Base-by-base conservation (phyloP, 192 early-diverging fungal genomes). In the Cladochytrium replicatum region DNA sequence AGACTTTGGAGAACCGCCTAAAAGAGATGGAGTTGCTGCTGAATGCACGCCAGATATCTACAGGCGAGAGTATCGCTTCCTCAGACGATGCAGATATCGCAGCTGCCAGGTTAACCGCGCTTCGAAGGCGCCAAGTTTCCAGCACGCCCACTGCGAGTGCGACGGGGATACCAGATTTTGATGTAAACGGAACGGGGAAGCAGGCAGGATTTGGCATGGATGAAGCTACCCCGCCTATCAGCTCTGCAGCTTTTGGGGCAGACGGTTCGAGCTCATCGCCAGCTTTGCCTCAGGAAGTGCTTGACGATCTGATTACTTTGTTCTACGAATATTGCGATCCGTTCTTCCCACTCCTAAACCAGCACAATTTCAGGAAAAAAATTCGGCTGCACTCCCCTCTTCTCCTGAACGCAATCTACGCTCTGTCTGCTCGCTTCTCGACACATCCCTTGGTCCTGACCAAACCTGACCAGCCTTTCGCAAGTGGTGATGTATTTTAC, bases 21-120 rank as follows among this genome's bases (percentile, higher is more conserved):
- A 78, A 83, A 47, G 77, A 83, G 43, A 85, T 89, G 82, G 87
- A 89, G 54, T 68, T 74, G 28, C 32, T 87, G 42, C 61, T 89
- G 30, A 61, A 72, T n/a, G n/a, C n/a, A n/a, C n/a, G n/a, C n/a
- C n/a, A n/a, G n/a, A n/a, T n/a, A n/a, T n/a, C n/a, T n/a, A n/a
- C n/a, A n/a, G n/a, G n/a, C n/a, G n/a, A n/a, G n/a, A n/a, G n/a
- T n/a, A n/a, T n/a, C n/a, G n/a, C n/a, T n/a, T n/a, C n/a, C n/a
- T n/a, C n/a, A n/a, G n/a, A n/a, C n/a, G n/a, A n/a, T n/a, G n/a
- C n/a, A n/a, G n/a, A n/a, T n/a, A n/a, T n/a, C n/a, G n/a, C n/a
- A n/a, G n/a, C n/a, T n/a, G n/a, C n/a, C n/a, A n/a, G n/a, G n/a
- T n/a, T n/a, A n/a, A n/a, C n/a, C n/a, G n/a, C n/a, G n/a, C n/a